Base-by-base conservation (phyloP, 257 asterid species). In the Schizonepeta tenuifolia region DNA sequence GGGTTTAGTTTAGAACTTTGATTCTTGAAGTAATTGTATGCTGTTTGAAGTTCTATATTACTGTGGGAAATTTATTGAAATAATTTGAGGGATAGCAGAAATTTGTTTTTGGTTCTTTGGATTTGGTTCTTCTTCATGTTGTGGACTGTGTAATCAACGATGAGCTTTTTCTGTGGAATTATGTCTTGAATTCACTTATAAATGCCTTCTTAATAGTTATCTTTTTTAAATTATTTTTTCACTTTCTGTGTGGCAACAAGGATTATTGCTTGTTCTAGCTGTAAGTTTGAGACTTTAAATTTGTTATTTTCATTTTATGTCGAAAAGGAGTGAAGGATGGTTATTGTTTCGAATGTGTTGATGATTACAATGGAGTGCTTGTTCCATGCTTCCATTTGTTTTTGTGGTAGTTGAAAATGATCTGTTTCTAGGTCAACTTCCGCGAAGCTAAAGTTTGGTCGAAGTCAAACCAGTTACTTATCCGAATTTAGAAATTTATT, bases 1-100 rank as follows among this genome's bases (percentile, higher is more conserved):
- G 69, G 54, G 55, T 21, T 78, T 47, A 8, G 21, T 26, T 35
- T 35, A 60, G 54, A 64, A 15, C 12, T 71, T 65, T 17, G 49
- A 22, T 63, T 74, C 0, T n/a, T 65, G 36, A 14, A 56, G 13
- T 62, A 54, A 73, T 58, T 60, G 64, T 13, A 1, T 47, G 54
- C 17, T 55, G 7, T 6, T 17, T 57, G 12, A 57, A 12, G 13
- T 57, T 57, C 11, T 26, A 20, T 24, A 12, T 24, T 46, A 21
- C 58, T 65, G 46, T 22, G 17, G 69, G 64, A 24, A 44, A 7
- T 38, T 63, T 33, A 64, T 40, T 14, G 67, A 20, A 17, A 43
- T 50, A 49, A 44, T 31, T 47, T 11, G 36, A 47, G 44, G 6
- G 18, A 7, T 31, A 33, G 65, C 53, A 17, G 1, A n/a, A 21